Percentiles rank a stretch among this genome's conserved stretches.
Conservation (phyloP, 1,139 yeast genomes). For the Debaryomyces subglobosus region DNA sequence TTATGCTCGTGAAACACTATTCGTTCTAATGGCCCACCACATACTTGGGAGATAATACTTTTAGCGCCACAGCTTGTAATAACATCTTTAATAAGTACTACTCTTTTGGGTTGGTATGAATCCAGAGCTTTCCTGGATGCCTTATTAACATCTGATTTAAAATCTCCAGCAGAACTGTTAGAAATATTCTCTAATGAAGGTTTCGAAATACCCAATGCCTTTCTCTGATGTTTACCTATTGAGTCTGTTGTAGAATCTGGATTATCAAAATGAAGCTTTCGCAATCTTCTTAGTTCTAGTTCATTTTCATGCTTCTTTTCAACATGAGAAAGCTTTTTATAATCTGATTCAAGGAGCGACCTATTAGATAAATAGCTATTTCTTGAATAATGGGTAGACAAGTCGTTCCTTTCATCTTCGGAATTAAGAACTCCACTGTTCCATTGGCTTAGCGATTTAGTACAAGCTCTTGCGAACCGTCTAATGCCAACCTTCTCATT, state of each 20-base stretch:
- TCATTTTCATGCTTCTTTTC: constrained; percentile 14
- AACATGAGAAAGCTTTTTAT: constrained; percentile 7
- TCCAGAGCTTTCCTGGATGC: background rate
- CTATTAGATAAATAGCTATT: constrained; percentile 16
- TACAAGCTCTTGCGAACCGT: constrained; percentile 23
- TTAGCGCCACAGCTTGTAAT: constrained; percentile 41
- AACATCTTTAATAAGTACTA: constrained; percentile 23
- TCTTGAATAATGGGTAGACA: background rate
- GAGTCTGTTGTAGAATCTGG: background rate
- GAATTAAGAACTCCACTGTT: constrained; percentile 7
- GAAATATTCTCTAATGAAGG: constrained; percentile 20
- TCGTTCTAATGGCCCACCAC: constrained; percentile 77
- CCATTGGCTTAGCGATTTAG: constrained; percentile 22
- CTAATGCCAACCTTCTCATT: constrained; percentile 20
- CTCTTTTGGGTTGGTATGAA: constrained; percentile 13
- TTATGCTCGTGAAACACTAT: constrained; percentile 30
- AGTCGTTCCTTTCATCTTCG: constrained; percentile 1
- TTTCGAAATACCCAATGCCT: constrained; percentile 13
- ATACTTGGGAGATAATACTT: constrained; percentile 57
- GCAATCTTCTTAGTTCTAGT: constrained; percentile 8
- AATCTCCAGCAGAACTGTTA: constrained; percentile 3
- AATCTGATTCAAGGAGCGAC: constrained; percentile 8
- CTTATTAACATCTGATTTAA: background rate
- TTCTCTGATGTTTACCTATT: constrained; percentile 3
- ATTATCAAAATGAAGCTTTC: constrained; percentile 7